Evolutionary conservation across 768 basidiomycete species (phyloP), one percentile per base, ranked within the genome.

Genomic region (Russula griseocarnosa): DNA sequence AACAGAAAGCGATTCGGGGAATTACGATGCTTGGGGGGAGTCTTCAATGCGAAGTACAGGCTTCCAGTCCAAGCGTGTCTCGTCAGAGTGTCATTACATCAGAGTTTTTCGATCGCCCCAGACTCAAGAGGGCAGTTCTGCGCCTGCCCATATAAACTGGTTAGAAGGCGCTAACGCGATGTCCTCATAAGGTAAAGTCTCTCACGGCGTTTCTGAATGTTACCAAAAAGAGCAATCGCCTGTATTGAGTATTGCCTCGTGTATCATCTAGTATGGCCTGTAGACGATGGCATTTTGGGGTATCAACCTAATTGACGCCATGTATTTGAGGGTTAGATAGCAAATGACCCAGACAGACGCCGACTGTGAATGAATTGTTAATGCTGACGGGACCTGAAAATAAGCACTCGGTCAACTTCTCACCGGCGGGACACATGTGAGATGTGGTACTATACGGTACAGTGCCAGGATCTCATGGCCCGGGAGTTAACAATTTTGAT

Each of bases 401-500:
- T 2, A 75, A 81, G 62, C 88, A 90, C 63, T 75, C 78, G 18
- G 90, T 71, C 90, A 67, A 84, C 87, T 0, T 90, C 24, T 77
- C 69, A 26, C 79, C 88, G 8, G 85, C 84, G 66, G 90, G 88
- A 20, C 88, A 91, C 67, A 90, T 90, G 88, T 86, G 69, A 66
- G 80, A 65, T 75, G 73, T 38, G 10, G 5, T 44, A n/a, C 38
- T 5, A 44, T 28, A 8, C 36, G 36, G 26, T 32, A 53, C 2
- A 16, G 2, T 34, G 36, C 13, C 13, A 36, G 36, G 36, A 28
- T 30, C 26, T 56, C 13, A 22, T 1, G 16, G 20, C 11, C 28
- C n/a, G 10, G 3, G 32, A 9, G 42, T 42, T 47, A 5, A 38
- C 34, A 11, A 13, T 36, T 36, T 36, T 22, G 5, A 36, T n/a